Conservation (phyloP, 73 alveolate genomes). For the Paramecium sexaurelia region DNA sequence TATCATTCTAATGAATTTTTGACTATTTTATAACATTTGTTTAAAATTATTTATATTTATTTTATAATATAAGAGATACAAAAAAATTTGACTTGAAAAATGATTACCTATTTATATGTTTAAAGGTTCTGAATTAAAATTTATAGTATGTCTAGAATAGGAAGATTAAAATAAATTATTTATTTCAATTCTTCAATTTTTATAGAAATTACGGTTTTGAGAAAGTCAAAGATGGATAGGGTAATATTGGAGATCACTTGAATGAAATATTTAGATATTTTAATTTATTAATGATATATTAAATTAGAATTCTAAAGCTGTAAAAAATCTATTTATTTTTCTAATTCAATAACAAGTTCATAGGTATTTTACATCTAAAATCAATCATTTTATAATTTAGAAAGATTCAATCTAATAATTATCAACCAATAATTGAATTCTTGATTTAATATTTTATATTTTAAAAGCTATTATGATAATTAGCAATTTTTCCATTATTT, state of each 20-base stretch:
- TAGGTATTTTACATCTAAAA: background rate
- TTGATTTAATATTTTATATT: background rate
- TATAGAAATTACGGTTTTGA: background rate
- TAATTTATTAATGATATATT: background rate
- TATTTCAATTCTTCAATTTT: background rate
- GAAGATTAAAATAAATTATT: background rate
- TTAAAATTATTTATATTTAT: background rate
- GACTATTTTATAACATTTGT: background rate
- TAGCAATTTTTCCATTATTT: too few relatives aligned
- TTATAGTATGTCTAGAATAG: background rate
- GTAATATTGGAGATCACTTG: background rate
- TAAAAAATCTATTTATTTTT: background rate
- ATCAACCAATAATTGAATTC: background rate
- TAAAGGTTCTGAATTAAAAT: background rate
- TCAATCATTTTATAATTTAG: background rate
- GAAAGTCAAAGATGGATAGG: background rate
- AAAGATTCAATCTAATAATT: background rate
- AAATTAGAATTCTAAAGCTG: background rate
- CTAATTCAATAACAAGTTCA: background rate
- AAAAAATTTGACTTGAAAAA: background rate
- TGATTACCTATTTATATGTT: background rate
- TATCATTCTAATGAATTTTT: background rate
- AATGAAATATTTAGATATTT: conserved; percentile 6
- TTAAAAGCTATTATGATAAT: background rate
- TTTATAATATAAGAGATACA: conserved; percentile 24